Percentiles rank a stretch among this genome's conserved stretches.
These are phyloP conservation scores for Pichia membranifaciens DNA, from an alignment of 805 yeast genomes.

Conservation along the genomic window DNA sequence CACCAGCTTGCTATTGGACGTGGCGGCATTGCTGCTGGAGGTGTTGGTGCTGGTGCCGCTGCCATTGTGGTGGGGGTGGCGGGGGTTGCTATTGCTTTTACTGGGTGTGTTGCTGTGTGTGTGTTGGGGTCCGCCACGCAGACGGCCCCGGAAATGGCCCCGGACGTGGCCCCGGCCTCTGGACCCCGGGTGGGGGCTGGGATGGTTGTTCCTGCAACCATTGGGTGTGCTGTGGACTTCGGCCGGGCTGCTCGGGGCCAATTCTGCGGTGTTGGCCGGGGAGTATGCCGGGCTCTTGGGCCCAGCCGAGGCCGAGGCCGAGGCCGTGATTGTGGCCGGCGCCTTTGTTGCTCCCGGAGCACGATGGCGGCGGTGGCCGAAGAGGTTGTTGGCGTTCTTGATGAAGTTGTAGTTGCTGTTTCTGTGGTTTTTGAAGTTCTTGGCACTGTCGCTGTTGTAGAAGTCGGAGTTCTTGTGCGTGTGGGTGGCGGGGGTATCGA, in stretches of 20 bases:
- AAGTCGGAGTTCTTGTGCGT: neutral
- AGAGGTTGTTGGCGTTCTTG: neutral
- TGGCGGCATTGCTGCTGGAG: neutral
- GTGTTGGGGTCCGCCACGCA: neutral
- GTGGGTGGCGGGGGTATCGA: neutral
- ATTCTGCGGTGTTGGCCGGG: no score
- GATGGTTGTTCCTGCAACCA: no score
- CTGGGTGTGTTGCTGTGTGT: no score
- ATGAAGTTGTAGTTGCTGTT: slow-evolving; percentile 5
- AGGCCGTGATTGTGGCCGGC: no score
- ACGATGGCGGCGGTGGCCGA: neutral
- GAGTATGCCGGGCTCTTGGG: no score
- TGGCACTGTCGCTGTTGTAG: neutral
- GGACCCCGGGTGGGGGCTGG: no score
- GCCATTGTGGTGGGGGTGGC: neutral
- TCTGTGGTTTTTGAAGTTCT: neutral
- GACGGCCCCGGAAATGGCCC: neutral
- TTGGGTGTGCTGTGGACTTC: no score
- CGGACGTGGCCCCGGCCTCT: neutral
- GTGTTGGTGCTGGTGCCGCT: neutral
- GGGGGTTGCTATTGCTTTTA: neutral
- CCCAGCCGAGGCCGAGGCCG: no score
- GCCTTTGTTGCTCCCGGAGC: no score
- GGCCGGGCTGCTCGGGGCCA: no score
- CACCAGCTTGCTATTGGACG: slow-evolving; percentile 1